A percentile compares a stretch with the other conserved stretches of the same genome.
These are phyloP conservation scores for Paramarasmius palmivorus DNA, from an alignment of 1,284 basidiomycete species.

Conservation along the genomic window DNA sequence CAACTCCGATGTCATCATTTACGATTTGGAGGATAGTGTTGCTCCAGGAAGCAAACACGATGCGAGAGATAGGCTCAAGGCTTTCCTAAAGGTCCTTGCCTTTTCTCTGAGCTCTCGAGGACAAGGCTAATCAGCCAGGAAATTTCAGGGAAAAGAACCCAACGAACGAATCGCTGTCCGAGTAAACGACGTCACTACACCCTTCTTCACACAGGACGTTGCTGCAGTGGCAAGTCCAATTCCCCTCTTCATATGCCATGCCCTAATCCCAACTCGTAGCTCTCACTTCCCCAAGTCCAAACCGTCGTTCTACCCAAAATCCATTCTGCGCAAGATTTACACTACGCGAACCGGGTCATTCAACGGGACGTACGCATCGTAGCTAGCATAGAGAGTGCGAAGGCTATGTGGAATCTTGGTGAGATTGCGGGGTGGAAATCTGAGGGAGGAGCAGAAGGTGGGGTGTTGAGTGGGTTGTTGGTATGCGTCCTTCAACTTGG, in stretches of 20 bases:
- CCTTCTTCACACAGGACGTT: constrained; percentile 74
- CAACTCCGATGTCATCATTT: constrained; percentile 76
- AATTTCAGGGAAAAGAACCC: constrained; percentile 29
- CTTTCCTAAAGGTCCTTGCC: constrained; percentile 59
- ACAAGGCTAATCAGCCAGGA: constrained; percentile 7
- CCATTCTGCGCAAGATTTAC: constrained; percentile 65
- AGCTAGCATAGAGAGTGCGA: constrained; percentile 81
- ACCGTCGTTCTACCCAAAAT: constrained; percentile 82
- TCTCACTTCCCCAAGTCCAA: constrained; percentile 46
- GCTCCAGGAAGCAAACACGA: constrained; percentile 62
- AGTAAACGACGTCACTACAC: constrained; percentile 74
- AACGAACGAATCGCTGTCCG: constrained; percentile 67
- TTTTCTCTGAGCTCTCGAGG: constrained; percentile 3
- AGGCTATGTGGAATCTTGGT: constrained; percentile 59
- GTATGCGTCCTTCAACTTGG: constrained; percentile 33
- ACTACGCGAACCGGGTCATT: constrained; percentile 56
- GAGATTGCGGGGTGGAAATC: constrained; percentile 67
- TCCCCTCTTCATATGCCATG: neutral
- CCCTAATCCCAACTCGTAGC: constrained; percentile 30
- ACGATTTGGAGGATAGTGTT: constrained; percentile 86
- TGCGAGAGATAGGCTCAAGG: constrained; percentile 58
- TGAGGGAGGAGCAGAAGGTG: constrained; percentile 45
- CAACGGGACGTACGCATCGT: constrained; percentile 52
- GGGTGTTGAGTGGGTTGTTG: constrained; percentile 54
- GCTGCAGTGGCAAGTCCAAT: constrained; percentile 53